Percentiles rank a stretch among this genome's conserved stretches.
Conservation (phyloP, 179 eudicot genomes). For the Vitellaria paradoxa region DNA sequence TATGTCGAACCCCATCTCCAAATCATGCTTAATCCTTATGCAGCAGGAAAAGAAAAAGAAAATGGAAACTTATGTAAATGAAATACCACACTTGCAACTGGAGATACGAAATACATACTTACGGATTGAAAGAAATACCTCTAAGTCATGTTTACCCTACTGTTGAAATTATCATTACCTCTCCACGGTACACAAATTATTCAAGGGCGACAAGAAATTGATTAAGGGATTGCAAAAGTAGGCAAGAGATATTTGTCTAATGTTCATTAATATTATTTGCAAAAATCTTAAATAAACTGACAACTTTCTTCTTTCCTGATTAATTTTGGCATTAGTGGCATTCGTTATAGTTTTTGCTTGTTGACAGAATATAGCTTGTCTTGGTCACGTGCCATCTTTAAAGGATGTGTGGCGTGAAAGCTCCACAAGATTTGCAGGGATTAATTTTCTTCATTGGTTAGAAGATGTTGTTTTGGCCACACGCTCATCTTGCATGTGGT, state of each 20-base stretch:
- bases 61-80: no score
- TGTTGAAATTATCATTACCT: neutral
- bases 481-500: no score
- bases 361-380: no score
- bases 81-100: no score
- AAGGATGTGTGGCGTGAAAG: conserved; percentile 38
- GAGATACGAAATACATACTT: no score
- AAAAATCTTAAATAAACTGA: no score
- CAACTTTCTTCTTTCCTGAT: neutral
- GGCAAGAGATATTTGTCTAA: neutral
- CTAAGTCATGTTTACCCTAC: neutral
- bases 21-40: no score
- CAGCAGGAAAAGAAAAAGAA: no score
- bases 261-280: no score
- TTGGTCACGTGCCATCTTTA: conserved; percentile 22
- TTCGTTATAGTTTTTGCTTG: no score
- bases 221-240: neutral
- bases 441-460: conserved; percentile 36
- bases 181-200: neutral
- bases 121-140: neutral
- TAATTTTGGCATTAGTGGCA: neutral
- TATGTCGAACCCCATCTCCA: no score
- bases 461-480: conserved; percentile 30
- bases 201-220: neutral
- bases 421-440: conserved; percentile 29